Conservation (phyloP, 176 grass and related monocot genomes). For the bread wheat (Triticum aestivum) region DNA sequence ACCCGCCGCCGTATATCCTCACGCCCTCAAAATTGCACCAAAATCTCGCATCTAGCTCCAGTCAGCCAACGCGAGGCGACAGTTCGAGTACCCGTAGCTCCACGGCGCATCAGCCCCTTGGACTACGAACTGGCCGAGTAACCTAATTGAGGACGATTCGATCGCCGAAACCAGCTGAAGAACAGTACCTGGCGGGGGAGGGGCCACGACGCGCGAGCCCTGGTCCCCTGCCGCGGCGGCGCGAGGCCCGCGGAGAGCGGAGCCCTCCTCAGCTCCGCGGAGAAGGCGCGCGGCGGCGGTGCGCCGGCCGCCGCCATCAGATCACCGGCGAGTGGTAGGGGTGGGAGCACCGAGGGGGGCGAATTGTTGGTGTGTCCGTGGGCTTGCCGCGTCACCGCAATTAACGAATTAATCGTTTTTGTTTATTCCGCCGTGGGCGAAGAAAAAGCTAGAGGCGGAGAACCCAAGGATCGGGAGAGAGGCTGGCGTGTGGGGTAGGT, state of each 20-base stretch:
- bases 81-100: not conserved
- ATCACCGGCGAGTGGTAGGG: constrained; percentile 39
- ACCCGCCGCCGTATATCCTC: not conserved
- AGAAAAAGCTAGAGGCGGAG: constrained; percentile 28
- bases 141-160: not conserved
- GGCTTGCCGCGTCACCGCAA: not conserved
- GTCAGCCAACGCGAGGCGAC: not conserved
- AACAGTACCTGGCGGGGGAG: constrained; percentile 29
- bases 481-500: not conserved
- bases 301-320: constrained; percentile 44
- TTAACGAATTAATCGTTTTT: not conserved
- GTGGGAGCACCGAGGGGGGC: not conserved
- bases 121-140: not conserved
- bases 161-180: not conserved
- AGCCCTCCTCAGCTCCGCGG: constrained; percentile 16
- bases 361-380: constrained; percentile 20
- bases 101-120: not conserved
- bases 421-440: not conserved
- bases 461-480: constrained; percentile 37
- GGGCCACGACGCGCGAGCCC: constrained; percentile 7
- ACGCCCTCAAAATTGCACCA: constrained; percentile 26
- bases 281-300: constrained; percentile 12
- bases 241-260: not conserved
- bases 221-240: not conserved
- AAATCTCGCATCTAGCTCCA: not conserved